Conservation (phyloP, 106 monocot species). For the Apostasia shenzhenica region DNA sequence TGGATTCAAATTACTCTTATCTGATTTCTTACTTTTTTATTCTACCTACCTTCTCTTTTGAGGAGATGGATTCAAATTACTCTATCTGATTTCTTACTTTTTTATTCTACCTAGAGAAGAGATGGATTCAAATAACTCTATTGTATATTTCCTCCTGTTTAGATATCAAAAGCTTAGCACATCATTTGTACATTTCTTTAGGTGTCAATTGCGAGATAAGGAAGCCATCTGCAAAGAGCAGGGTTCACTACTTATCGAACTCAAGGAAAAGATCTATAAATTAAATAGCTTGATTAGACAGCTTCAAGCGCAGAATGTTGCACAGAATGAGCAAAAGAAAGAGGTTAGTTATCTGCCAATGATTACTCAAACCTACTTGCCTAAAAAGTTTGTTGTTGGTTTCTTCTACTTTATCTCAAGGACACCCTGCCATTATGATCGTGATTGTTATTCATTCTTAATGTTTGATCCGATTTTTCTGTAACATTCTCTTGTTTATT, state of each 20-base stretch:
- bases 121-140: not conserved
- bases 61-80: not conserved
- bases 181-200: slow-evolving; percentile 11
- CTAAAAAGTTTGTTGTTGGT: no score
- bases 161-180: not conserved
- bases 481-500: no score
- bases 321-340: slow-evolving; percentile 5
- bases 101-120: not conserved
- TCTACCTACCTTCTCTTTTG: not conserved
- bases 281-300: slow-evolving; percentile 41
- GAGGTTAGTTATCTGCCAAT: no score
- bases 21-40: no score
- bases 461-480: no score
- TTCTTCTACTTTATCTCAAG: no score
- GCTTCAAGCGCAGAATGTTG: slow-evolving; percentile 41
- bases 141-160: not conserved
- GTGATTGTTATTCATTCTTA: no score
- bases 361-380: no score
- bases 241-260: slow-evolving; percentile 43
- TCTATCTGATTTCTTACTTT: no score
- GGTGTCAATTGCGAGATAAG: slow-evolving; percentile 65
- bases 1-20: not conserved
- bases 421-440: no score
- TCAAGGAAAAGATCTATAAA: slow-evolving; percentile 76
- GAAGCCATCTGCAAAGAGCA: slow-evolving; percentile 62